These are phyloP conservation scores for Alternaria arbusti DNA, from an alignment of 2,329 filamentous ascomycete species.

Conservation along the genomic window DNA sequence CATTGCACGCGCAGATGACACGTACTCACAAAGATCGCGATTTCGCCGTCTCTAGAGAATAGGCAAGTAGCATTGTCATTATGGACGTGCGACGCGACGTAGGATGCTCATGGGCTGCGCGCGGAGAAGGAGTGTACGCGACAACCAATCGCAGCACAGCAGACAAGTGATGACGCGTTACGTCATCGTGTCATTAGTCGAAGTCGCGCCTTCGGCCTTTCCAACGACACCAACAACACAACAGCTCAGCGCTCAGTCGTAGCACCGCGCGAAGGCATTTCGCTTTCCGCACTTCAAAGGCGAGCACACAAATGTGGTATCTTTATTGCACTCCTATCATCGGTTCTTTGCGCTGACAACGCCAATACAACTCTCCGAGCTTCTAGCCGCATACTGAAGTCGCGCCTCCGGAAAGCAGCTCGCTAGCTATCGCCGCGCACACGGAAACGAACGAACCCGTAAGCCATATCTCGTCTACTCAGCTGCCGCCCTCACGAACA, in stretches of 20 bases:
- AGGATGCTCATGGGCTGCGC: background rate
- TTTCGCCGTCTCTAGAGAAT: background rate
- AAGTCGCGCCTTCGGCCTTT: background rate
- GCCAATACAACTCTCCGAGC: background rate
- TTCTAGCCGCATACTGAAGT: background rate
- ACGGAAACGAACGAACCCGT: background rate
- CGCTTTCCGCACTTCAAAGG: background rate
- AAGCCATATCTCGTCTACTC: background rate
- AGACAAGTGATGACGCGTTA: background rate
- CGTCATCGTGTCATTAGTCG: background rate
- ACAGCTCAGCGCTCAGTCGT: background rate
- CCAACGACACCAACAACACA: background rate
- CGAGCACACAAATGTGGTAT: background rate
- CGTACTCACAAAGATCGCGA: background rate
- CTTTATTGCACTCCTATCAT: background rate
- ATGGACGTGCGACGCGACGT: rapidly evolving
- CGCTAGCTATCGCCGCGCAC: background rate
- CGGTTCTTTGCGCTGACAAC: background rate
- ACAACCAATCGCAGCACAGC: background rate
- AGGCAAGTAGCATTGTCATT: background rate
- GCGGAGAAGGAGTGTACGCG: background rate
- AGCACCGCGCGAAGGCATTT: background rate
- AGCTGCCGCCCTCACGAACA: background rate
- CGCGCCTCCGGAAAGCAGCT: background rate
- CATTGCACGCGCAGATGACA: background rate